Conservation (phyloP, 2,329 filamentous ascomycete species). For the Neophaeococcomyces aloes region DNA sequence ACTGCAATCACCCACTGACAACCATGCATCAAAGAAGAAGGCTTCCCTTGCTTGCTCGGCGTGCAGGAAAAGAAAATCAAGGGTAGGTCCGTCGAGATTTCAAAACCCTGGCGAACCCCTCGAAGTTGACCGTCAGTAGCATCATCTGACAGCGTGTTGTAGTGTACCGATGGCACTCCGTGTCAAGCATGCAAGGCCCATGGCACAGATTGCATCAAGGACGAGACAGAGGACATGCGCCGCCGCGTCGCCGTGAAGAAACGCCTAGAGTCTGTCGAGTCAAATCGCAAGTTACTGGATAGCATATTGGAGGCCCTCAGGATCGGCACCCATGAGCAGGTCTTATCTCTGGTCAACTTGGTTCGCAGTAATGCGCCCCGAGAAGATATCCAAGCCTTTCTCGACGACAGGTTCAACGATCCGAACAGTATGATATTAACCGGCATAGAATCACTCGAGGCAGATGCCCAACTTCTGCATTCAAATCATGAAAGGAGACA, state of each 20-base stretch:
- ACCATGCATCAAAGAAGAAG: not conserved
- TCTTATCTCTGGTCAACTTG: not conserved
- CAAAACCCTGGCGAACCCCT: not conserved
- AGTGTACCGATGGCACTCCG: not conserved
- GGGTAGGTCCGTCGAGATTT: not conserved
- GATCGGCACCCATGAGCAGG: not conserved
- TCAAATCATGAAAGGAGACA: no score
- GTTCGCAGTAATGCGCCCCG: not conserved
- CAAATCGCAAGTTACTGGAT: not conserved
- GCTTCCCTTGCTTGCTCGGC: not conserved
- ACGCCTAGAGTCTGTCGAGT: not conserved
- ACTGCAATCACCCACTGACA: not conserved
- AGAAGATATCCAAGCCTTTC: slow-evolving; percentile 1
- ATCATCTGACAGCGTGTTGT: not conserved
- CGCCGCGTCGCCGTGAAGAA: not conserved
- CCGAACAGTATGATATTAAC: no score
- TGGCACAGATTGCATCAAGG: slow-evolving; percentile 3
- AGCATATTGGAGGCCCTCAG: not conserved
- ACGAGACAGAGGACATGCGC: not conserved
- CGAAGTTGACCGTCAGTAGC: not conserved
- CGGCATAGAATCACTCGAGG: no score
- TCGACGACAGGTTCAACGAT: not conserved
- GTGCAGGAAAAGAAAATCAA: not conserved
- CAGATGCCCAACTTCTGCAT: no score
- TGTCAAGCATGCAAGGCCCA: not conserved